A percentile compares a stretch with the other conserved stretches of the same genome.
These are phyloP conservation scores for Torrubiellomyces zombiae DNA, from an alignment of 2,329 filamentous ascomycete species.

Conservation along the genomic window DNA sequence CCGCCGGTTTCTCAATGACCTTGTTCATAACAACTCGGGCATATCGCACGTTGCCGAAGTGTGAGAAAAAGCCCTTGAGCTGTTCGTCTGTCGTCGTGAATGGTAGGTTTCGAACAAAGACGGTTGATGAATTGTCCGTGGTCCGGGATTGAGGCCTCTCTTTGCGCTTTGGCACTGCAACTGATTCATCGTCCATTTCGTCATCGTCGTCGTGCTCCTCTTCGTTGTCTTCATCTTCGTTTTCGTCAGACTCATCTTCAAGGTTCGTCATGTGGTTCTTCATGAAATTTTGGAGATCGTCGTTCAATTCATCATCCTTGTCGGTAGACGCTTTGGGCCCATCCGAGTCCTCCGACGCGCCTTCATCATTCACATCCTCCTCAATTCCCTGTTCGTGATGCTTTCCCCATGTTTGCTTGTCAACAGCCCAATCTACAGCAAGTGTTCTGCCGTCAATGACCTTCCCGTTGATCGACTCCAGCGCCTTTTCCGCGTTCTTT, in stretches of 20 bases:
- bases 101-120: constrained; percentile 89
- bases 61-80: constrained; percentile 70
- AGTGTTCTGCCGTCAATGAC: constrained; percentile 73
- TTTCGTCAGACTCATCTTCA: constrained; percentile 37
- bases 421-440: constrained; percentile 93
- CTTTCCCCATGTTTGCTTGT: constrained; percentile 71
- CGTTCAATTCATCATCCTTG: constrained; percentile 25
- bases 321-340: constrained; percentile 3
- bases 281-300: constrained; percentile 37
- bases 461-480: constrained; percentile 76
- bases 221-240: constrained; percentile 26
- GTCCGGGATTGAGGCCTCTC: constrained; percentile 21
- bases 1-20: constrained; percentile 69
- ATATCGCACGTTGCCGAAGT: constrained; percentile 80
- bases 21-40: constrained; percentile 81
- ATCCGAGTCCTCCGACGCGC: constrained; percentile 9
- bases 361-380: constrained; percentile 18
- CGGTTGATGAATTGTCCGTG: constrained; percentile 54
- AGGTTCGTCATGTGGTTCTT: constrained; percentile 40
- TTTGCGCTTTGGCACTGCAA: constrained; percentile 22
- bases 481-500: constrained; percentile 81
- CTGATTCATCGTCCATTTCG: constrained; percentile 12
- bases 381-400: constrained; percentile 26
- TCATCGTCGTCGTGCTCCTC: constrained; percentile 26
- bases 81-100: constrained; percentile 73